Percentiles rank a stretch among this genome's conserved stretches.
These are phyloP conservation scores for Didymellaceae sp. DNA, from an alignment of 2,329 filamentous ascomycete species.

Conservation along the genomic window DNA sequence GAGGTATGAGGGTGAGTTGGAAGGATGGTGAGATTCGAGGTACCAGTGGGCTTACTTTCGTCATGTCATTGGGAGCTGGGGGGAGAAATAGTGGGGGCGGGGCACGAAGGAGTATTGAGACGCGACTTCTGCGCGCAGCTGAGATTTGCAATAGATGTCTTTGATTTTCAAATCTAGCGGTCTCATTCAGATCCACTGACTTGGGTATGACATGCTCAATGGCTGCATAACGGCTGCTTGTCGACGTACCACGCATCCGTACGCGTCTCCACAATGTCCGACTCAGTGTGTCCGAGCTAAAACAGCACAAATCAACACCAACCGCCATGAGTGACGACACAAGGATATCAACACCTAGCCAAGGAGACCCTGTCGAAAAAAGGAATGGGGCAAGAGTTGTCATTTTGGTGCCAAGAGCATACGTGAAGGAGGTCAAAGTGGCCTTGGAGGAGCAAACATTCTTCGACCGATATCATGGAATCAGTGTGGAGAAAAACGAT, in stretches of 20 bases:
- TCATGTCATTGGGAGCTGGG: constrained; percentile 19
- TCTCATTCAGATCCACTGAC: too few species aligned
- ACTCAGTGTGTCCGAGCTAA: background rate
- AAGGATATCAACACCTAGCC: background rate
- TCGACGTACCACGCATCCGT: background rate
- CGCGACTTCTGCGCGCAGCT: background rate
- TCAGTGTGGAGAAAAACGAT: constrained; percentile 23
- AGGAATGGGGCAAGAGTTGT: background rate
- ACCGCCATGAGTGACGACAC: constrained; percentile 3
- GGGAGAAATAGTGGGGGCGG: constrained; percentile 34
- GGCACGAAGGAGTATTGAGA: constrained; percentile 5
- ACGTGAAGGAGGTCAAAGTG: constrained; percentile 50
- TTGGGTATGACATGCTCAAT: background rate
- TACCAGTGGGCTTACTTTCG: too few species aligned
- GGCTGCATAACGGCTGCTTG: background rate
- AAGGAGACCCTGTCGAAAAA: background rate
- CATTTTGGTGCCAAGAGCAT: constrained; percentile 36
- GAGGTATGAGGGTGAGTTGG: constrained; percentile 4
- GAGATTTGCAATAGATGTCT: too few species aligned
- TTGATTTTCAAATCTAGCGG: too few species aligned
- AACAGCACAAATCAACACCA: background rate
- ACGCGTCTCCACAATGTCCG: background rate
- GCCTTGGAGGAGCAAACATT: constrained; percentile 40
- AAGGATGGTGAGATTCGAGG: background rate
- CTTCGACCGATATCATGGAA: constrained; percentile 41